A percentile compares a stretch with the other conserved stretches of the same genome.
Conservation (phyloP, 768 basidiomycete genomes). For the Phylloporus rhodoxanthus region DNA sequence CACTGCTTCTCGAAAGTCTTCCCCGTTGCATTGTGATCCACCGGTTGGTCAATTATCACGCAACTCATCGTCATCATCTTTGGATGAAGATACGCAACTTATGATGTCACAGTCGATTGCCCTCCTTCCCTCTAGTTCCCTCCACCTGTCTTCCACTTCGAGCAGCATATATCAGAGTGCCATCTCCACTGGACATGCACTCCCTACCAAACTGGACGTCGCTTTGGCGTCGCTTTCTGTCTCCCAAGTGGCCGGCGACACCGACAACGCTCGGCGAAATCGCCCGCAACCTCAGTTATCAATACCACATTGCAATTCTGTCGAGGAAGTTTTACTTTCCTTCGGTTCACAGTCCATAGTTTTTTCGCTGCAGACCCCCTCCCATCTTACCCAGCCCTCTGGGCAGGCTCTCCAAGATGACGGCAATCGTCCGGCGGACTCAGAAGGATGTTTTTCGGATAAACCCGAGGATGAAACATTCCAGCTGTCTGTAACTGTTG, state of each 20-base stretch:
- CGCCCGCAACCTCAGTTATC: conserved; percentile 6
- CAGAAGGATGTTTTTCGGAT: conserved; percentile 6
- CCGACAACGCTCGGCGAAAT: background rate
- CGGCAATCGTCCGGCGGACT: conserved; percentile 2
- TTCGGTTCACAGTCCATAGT: conserved; percentile 59
- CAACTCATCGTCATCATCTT: conserved; percentile 50
- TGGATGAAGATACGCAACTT: conserved; percentile 61
- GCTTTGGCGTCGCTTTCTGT: background rate
- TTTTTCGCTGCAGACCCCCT: conserved; percentile 47
- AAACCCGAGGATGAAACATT: conserved; percentile 28
- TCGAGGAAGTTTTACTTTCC: conserved; percentile 50
- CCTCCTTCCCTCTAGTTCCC: conserved; percentile 45
- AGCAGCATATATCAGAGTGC: conserved; percentile 81
- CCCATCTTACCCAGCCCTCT: conserved; percentile 17
- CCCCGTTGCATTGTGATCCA: conserved; percentile 1
- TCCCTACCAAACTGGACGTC: background rate
- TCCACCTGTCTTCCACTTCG: conserved; percentile 44
- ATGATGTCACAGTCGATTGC: conserved; percentile 75
- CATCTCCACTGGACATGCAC: conserved; percentile 34
- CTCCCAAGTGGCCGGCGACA: background rate
- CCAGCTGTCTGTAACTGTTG: conserved; percentile 39
- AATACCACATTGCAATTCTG: conserved; percentile 6
- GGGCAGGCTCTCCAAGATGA: conserved; percentile 1
- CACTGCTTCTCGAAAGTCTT: conserved; percentile 12
- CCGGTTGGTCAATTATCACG: conserved; percentile 31